Percentiles rank a stretch among this genome's conserved stretches.
phyloP scores from a whole-genome alignment of 805 yeast genomes.

The Saturnispora bothae region DNA sequence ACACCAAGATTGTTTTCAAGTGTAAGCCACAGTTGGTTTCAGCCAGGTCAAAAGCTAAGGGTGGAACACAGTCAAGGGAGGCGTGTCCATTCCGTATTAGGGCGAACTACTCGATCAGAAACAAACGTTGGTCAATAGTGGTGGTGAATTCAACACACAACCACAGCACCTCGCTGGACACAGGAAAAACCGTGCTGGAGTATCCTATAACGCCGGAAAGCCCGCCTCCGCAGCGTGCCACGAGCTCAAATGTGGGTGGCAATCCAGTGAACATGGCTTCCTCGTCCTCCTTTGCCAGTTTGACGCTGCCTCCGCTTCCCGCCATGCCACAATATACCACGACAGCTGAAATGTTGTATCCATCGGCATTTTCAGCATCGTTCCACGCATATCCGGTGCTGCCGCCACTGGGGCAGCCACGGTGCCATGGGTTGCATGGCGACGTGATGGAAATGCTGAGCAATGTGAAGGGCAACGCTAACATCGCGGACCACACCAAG shows the following conservation, averaged over 20 bases:
- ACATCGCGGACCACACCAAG: constrained; percentile 1
- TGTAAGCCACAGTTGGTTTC: constrained; percentile 33
- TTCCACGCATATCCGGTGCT: not conserved
- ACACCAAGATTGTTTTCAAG: constrained; percentile 48
- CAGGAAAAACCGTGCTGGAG: not conserved
- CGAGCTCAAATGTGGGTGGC: not conserved
- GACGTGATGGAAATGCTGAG: constrained; percentile 5
- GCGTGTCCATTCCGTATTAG: constrained; percentile 54
- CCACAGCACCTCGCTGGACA: constrained; percentile 28
- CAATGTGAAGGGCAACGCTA: not conserved
- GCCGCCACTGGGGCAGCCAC: not conserved
- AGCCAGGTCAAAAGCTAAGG: not conserved
- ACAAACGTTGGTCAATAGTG: constrained; percentile 48
- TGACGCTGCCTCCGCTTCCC: not conserved
- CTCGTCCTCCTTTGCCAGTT: not conserved
- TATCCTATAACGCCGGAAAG: not conserved
- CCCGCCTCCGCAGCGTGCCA: not conserved
- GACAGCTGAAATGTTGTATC: not conserved
- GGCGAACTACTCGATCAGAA: constrained; percentile 47
- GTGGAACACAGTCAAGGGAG: not conserved
- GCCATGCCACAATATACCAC: not conserved
- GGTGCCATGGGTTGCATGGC: not conserved
- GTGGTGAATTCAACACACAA: constrained; percentile 52
- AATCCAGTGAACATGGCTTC: not conserved
- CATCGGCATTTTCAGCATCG: too few relatives aligned